Evolutionary conservation across 192 early-diverging fungal genomes (phyloP).

Genomic region (Irineochytrium annulatum): DNA sequence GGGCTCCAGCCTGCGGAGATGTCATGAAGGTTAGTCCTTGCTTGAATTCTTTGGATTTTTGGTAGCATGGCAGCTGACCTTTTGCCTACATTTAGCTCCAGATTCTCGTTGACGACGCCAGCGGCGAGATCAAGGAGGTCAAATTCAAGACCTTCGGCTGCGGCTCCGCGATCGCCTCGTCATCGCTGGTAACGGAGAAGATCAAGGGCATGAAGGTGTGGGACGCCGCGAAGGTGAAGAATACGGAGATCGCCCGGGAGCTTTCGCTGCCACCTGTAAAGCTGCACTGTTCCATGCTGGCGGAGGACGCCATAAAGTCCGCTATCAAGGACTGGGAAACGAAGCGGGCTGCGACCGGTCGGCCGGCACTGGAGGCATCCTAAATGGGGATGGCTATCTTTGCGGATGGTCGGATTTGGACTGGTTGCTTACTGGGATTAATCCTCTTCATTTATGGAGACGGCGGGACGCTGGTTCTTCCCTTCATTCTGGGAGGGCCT

Average conservation of each 20-base stretch:
- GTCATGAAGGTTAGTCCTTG: conserved; percentile 44
- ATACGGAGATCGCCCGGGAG: conserved; percentile 96
- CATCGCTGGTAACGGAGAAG: conserved; percentile 87
- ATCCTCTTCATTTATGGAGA: too few relatives aligned
- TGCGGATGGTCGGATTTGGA: too few relatives aligned
- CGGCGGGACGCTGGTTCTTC: too few relatives aligned
- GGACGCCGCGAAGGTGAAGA: conserved; percentile 88
- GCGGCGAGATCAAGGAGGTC: conserved; percentile 88
- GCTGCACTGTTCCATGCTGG: conserved; percentile 98
- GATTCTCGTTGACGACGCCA: conserved; percentile 89
- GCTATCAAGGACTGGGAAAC: conserved; percentile 95
- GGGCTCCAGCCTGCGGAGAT: conserved; percentile 56
- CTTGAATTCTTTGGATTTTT: neutral
- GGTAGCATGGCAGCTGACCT: conserved; percentile 31
- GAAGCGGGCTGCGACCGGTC: conserved; percentile 57
- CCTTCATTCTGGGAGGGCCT: too few relatives aligned
- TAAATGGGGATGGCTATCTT: too few relatives aligned
- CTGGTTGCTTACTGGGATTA: too few relatives aligned
- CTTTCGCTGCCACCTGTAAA: conserved; percentile 93
- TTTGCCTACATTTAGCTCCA: conserved; percentile 54
- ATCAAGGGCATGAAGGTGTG: conserved; percentile 91
- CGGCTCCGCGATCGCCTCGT: conserved; percentile 93
- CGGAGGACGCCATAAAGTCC: conserved; percentile 98
- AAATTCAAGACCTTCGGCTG: conserved; percentile 99
- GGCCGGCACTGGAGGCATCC: conserved; percentile 6